Conservation (phyloP, 306 rosid genomes). For the Styphnolobium japonicum region DNA sequence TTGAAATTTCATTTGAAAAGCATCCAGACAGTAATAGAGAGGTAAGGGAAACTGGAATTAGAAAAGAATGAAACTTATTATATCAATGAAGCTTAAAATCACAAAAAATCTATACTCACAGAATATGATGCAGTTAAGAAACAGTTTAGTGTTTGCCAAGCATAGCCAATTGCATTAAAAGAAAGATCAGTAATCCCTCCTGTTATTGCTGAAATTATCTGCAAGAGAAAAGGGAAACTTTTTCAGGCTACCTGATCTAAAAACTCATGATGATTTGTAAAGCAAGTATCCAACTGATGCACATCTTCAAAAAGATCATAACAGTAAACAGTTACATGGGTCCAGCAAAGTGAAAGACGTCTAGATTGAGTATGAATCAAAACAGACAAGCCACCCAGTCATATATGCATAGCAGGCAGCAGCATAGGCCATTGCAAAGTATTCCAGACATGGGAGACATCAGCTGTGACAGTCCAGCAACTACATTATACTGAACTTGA, state of each 20-base stretch:
- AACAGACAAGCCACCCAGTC: background rate
- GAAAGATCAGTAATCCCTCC: constrained; percentile 93
- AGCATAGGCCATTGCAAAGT: background rate
- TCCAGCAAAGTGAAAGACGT: background rate
- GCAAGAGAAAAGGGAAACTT: constrained; percentile 34
- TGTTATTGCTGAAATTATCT: constrained; percentile 93
- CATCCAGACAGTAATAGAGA: background rate
- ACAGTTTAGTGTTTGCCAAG: constrained; percentile 90
- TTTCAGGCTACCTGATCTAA: background rate
- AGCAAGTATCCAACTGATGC: background rate
- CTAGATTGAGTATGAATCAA: background rate
- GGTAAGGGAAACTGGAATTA: background rate
- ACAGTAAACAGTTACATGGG: background rate
- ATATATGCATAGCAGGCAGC: background rate
- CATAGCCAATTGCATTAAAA: constrained; percentile 79
- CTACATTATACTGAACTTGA: background rate
- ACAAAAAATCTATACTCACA: constrained; percentile 57
- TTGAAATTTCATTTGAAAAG: constrained; percentile 4
- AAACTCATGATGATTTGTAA: constrained; percentile 6
- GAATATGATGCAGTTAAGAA: constrained; percentile 97
- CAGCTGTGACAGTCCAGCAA: background rate
- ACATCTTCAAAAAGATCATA: constrained; percentile 15
- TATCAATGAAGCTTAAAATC: constrained; percentile 4
- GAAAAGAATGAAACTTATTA: background rate
- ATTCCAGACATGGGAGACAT: background rate